These are phyloP conservation scores for Nitzschia sp. DNA, from an alignment of 108 stramenopile species.

Conservation along the genomic window DNA sequence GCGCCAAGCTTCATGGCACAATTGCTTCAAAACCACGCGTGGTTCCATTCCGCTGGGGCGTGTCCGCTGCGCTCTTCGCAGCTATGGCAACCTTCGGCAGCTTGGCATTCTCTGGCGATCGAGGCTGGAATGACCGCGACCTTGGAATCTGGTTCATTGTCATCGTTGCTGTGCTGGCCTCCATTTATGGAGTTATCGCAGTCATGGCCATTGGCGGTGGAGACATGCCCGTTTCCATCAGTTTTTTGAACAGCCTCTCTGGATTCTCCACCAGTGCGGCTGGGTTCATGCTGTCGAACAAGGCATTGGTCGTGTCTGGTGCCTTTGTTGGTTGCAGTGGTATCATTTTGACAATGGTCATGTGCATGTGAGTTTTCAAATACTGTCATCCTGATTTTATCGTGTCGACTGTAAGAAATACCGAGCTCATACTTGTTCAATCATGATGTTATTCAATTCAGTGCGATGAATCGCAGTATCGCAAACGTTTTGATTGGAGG, in stretches of 20 bases:
- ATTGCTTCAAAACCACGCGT: constrained; percentile 56
- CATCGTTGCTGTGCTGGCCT: constrained; percentile 50
- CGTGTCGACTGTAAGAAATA: background rate
- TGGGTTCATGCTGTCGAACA: constrained; percentile 88
- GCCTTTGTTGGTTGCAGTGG: constrained; percentile 87
- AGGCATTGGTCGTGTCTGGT: constrained; percentile 75
- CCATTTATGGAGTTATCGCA: constrained; percentile 59
- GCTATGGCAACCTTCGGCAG: constrained; percentile 49
- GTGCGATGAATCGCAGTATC: constrained; percentile 85
- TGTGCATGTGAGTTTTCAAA: constrained; percentile 57
- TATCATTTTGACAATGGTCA: constrained; percentile 81
- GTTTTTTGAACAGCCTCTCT: constrained; percentile 80
- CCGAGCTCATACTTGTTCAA: background rate
- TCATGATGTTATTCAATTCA: background rate
- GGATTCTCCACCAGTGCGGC: constrained; percentile 87
- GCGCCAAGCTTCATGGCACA: constrained; percentile 73
- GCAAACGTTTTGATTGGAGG: constrained; percentile 76
- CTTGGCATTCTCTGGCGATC: constrained; percentile 41
- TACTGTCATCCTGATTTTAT: background rate
- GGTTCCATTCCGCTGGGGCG: constrained; percentile 57
- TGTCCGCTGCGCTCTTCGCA: constrained; percentile 52
- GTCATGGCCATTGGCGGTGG: constrained; percentile 71
- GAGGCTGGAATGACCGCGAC: constrained; percentile 50
- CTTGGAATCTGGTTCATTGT: constrained; percentile 44
- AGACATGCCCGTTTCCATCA: constrained; percentile 90